A percentile compares a stretch with the other conserved stretches of the same genome.
phyloP scores from a whole-genome alignment of 345 rosid genomes.

The Mercurialis annua region DNA sequence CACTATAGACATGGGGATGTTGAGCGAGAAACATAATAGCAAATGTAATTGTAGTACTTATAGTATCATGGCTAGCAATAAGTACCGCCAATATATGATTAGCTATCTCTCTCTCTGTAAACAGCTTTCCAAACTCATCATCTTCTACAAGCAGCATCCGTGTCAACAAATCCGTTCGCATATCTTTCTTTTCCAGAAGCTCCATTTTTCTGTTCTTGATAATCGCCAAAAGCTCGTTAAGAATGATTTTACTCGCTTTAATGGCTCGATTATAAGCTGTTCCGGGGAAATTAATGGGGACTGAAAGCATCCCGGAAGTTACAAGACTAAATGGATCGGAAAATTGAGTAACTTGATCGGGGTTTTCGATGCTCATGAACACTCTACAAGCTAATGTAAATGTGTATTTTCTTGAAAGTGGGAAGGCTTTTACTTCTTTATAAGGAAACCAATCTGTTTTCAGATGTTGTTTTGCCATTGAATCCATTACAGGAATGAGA shows the following conservation, averaged over 20 bases:
- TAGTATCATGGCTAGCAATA: no score
- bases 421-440: conserved; percentile 28
- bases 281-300: conserved; percentile 33
- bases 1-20: no score
- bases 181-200: neutral
- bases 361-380: conserved; percentile 26
- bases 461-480: conserved; percentile 31
- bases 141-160: conserved; percentile 16
- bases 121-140: conserved; percentile 5
- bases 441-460: conserved; percentile 22
- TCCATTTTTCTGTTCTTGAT: conserved; percentile 27
- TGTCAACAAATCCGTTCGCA: conserved; percentile 16
- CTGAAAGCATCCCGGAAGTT: conserved; percentile 29
- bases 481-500: conserved; percentile 32
- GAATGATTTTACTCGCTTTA: conserved; percentile 21
- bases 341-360: conserved; percentile 1
- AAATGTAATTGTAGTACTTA: no score
- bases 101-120: neutral
- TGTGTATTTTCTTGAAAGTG: conserved; percentile 27
- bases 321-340: conserved; percentile 22
- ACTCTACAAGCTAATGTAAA: conserved; percentile 32
- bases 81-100: neutral
- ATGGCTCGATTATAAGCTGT: conserved; percentile 25
- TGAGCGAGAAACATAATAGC: no score
- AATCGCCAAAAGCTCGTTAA: conserved; percentile 13